Base-by-base conservation (phyloP, 2,329 filamentous ascomycete genomes). In the Corniculantispora saksenae region DNA sequence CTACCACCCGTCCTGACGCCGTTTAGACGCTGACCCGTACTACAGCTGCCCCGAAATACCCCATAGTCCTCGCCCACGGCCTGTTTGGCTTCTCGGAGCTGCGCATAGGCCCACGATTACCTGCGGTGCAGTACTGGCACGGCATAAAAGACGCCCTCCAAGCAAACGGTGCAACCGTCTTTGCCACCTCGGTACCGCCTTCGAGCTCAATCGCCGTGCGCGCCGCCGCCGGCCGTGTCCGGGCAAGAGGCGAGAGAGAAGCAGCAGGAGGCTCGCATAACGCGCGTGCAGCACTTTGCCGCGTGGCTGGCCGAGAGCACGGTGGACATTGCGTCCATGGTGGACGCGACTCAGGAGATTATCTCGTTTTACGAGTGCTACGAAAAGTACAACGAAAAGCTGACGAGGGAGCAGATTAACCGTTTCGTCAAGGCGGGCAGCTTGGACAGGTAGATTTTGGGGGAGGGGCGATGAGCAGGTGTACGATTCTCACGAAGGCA, bases 331-430 rank as follows among this genome's bases (percentile, higher is more conserved):
- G 88, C 92, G 69, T 90, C 89, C 38, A 89, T 96, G 76, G 90
- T 97, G 59, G 92, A 97, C 77, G 93, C 91, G 72, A 94, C 92
- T 0, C 94, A 97, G 78, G 94, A 97, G 79, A 85, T 97, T 67
- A 92, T 97, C 61, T 94, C 92, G 3, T 86, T 97, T 68, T 97
- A 97, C 74, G 92, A 96, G 73, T 86, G 81, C 66, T 81, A 86
- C 59, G 86, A 88, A 72, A 81, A 85, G 69, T 87, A 86, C 69
- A 86, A 86, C 67, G 86, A 88, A 62, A 87, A 87, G 71, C 77
- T 83, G 47, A 85, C 84, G 2, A 76, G 83, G 58, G 86, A 88
- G 72, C 83, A 86, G 70, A 82, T 88, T 63, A 84, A 83, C 65
- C 78, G 85, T 13, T 87, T 87, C 67, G 80, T 88, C 72, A 88